phyloP scores from a whole-genome alignment of 106 monocot genomes.

The Ottelia alismoides region DNA sequence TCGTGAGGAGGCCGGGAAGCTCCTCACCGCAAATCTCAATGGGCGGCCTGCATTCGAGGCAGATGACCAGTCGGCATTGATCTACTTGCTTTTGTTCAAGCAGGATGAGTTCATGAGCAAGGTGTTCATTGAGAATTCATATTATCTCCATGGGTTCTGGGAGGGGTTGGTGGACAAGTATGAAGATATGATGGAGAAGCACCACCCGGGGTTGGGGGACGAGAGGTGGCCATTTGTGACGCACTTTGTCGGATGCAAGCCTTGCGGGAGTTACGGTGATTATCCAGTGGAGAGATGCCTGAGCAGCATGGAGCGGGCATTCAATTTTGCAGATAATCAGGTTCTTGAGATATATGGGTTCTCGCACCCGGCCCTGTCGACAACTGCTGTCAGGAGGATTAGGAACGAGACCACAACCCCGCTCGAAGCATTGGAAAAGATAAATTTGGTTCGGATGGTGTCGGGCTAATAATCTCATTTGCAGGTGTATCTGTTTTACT shows the following conservation, averaged over 20 bases:
- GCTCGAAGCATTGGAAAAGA: too few species aligned
- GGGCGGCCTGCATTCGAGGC: constrained; percentile 59
- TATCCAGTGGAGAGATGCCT: constrained; percentile 48
- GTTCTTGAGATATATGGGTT: constrained; percentile 50
- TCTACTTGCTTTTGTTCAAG: constrained; percentile 33
- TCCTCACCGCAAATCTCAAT: constrained; percentile 33
- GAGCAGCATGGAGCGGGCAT: constrained; percentile 50
- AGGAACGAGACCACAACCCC: constrained; percentile 24
- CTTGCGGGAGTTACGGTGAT: constrained; percentile 50
- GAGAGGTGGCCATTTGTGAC: constrained; percentile 59
- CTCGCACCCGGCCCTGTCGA: constrained; percentile 28
- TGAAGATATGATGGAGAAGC: constrained; percentile 56
- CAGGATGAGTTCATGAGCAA: constrained; percentile 29
- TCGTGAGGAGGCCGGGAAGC: constrained; percentile 30
- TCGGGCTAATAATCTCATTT: too few species aligned
- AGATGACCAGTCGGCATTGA: constrained; percentile 56
- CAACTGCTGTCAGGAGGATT: constrained; percentile 32
- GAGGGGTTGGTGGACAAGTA: constrained; percentile 45
- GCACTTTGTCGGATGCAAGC: constrained; percentile 63
- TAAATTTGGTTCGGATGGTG: too few species aligned
- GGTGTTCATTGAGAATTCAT: constrained; percentile 35
- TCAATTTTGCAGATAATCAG: constrained; percentile 73
- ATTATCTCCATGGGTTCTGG: constrained; percentile 50
- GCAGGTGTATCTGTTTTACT: too few species aligned
- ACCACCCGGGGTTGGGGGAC: constrained; percentile 51